These are phyloP conservation scores for Domatiomyces globalis DNA, from an alignment of 2,329 filamentous ascomycete species.

Conservation along the genomic window DNA sequence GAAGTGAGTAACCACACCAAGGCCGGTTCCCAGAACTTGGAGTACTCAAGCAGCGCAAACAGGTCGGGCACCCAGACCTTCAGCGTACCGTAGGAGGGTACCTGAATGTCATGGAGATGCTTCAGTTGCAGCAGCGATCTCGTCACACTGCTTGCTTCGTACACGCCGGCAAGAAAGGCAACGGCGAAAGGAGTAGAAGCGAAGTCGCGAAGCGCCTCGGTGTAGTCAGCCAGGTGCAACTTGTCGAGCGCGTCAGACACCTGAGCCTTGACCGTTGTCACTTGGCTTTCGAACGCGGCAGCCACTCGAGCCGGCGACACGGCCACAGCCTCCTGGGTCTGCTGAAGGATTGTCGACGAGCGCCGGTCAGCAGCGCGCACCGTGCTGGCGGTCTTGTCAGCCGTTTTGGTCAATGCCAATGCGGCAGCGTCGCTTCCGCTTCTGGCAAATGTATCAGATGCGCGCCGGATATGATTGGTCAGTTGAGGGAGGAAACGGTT, in stretches of 20 bases:
- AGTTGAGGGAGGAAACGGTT: background rate
- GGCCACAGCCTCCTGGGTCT: background rate
- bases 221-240: constrained; percentile 52
- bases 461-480: background rate
- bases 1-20: constrained; percentile 63
- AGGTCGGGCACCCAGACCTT: constrained; percentile 63
- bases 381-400: constrained; percentile 22
- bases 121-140: constrained; percentile 19
- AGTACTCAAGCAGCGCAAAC: constrained; percentile 55
- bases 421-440: constrained; percentile 10
- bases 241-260: constrained; percentile 65
- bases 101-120: constrained; percentile 44
- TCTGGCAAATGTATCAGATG: constrained; percentile 2
- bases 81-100: constrained; percentile 43
- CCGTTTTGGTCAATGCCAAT: constrained; percentile 11
- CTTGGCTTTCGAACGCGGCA: background rate
- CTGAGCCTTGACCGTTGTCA: constrained; percentile 34
- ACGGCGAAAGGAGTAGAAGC: constrained; percentile 61
- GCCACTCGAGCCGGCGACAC: background rate
- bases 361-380: background rate
- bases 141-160: constrained; percentile 64
- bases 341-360: background rate
- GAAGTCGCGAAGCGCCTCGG: constrained; percentile 51
- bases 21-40: constrained; percentile 71
- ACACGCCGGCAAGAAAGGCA: constrained; percentile 50